These are phyloP conservation scores for Hericium rajendrae DNA, from an alignment of 768 basidiomycete species.

Conservation along the genomic window DNA sequence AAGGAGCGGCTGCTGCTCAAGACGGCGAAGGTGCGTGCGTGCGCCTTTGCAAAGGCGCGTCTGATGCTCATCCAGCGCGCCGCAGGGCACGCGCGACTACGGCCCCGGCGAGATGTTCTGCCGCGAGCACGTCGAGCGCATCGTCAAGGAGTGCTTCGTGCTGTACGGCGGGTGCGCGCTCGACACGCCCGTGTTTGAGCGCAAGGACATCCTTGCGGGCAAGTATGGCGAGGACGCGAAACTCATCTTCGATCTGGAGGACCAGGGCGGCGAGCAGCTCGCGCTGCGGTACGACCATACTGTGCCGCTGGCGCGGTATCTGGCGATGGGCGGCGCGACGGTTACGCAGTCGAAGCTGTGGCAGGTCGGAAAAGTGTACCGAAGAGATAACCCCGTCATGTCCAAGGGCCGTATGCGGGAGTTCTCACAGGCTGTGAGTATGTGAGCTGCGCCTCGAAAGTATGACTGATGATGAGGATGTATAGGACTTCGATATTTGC, in stretches of 20 bases:
- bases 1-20: conserved; percentile 72
- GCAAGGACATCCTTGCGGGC: conserved; percentile 90
- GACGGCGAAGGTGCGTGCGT: conserved; percentile 76
- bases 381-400: conserved; percentile 94
- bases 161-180: conserved; percentile 85
- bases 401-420: conserved; percentile 97
- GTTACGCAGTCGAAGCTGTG: conserved; percentile 74
- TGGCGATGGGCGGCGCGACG: conserved; percentile 91
- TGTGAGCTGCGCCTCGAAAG: not conserved
- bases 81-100: conserved; percentile 89
- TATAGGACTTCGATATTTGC: conserved; percentile 89
- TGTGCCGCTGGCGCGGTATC: conserved; percentile 89
- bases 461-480: not conserved
- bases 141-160: conserved; percentile 81
- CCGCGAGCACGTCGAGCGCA: conserved; percentile 81
- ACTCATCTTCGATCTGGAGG: conserved; percentile 94
- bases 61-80: conserved; percentile 13
- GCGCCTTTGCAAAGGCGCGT: not conserved
- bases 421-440: conserved; percentile 87
- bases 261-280: conserved; percentile 95
- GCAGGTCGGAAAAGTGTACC: conserved; percentile 98
- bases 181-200: conserved; percentile 97
- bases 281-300: conserved; percentile 94
- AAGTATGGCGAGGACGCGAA: conserved; percentile 98
- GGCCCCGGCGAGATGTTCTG: conserved; percentile 88